Evolutionary conservation across 306 rosid genomes (phyloP), one percentile per base, ranked within the genome.

Genomic region (Begonia fuchsioides): DNA sequence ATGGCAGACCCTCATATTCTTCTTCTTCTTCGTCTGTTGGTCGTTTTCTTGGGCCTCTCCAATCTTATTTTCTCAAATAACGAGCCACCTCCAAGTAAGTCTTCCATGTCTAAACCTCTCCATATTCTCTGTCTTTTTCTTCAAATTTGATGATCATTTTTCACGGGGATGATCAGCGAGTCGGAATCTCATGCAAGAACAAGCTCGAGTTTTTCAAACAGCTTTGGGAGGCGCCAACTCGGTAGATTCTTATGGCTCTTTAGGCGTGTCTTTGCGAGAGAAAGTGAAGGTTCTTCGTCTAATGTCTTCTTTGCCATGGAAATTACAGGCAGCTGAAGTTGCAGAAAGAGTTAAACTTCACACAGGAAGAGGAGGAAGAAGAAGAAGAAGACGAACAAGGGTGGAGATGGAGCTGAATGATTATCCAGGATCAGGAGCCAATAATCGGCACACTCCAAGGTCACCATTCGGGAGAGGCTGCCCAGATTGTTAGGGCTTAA

Each of bases 371-470:
- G 46, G 72, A 60, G 41, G 15, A 66, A 69, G 45, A 7, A 20
- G 35, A 46, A 53, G 8, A 39, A 13, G 11, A 75, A 19, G 32
- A 20, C 0, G 32, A 20, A 20, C 65, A 61, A 84, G 87, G 56
- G 74, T 81, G 94, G 82, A 39, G 52, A 52, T 79, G 59, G 94
- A 73, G 61, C 81, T 90, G 7, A 68, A 74, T 55, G 97, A 90
- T 59, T 90, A 84, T 61, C 58, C 84, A 12, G 84, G 95, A 56
- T 66, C 82, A 2, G 94, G 84, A 12, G 74, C 97, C 44, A 90
- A 84, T 58, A 69, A 75, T 61, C 95, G 86, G 59, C 97, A 90
- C 76, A 90, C 90, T 61, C 97, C 97, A 53, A 74, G 43, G 67
- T 76, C 87, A 32, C 71, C 72, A 60, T 48, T 49, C 38, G 70